Evolutionary conservation across 2,329 filamentous ascomycete species (phyloP).

Genomic region (Aureobasidium sp.): DNA sequence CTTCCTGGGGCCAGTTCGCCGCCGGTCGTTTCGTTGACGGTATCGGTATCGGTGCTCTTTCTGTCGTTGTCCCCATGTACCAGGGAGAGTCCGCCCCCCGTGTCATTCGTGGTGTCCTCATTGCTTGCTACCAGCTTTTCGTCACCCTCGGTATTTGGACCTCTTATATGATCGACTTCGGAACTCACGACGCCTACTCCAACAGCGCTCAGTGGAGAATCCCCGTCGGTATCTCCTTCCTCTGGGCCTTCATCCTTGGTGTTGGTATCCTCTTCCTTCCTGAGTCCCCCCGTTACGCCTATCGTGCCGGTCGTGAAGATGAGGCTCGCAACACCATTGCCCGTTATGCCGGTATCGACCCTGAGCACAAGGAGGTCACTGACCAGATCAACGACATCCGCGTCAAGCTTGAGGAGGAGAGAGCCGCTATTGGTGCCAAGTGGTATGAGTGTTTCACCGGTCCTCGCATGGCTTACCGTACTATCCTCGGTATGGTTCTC

Average conservation of each 20-base stretch:
- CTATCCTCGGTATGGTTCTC: slow-evolving; percentile 27
- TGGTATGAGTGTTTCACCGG: slow-evolving; percentile 27
- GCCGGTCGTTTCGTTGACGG: slow-evolving; percentile 38
- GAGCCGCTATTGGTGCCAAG: slow-evolving; percentile 21
- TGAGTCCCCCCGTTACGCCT: slow-evolving; percentile 28
- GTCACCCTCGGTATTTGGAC: slow-evolving; percentile 38
- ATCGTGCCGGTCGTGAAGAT: slow-evolving; percentile 26
- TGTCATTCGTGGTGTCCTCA: slow-evolving; percentile 57
- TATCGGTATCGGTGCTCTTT: slow-evolving; percentile 38
- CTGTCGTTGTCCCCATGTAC: slow-evolving; percentile 59
- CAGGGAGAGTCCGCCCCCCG: slow-evolving; percentile 58
- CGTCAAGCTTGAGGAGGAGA: slow-evolving; percentile 28
- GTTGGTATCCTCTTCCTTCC: slow-evolving; percentile 29
- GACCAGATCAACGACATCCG: slow-evolving; percentile 27
- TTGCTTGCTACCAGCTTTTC: slow-evolving; percentile 44
- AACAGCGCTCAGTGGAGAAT: slow-evolving; percentile 27
- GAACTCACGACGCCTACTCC: slow-evolving; percentile 21
- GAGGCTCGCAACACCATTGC: slow-evolving; percentile 27
- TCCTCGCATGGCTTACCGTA: slow-evolving; percentile 27
- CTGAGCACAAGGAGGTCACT: slow-evolving; percentile 23
- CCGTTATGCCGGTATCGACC: slow-evolving; percentile 23
- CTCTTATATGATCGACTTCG: slow-evolving; percentile 28
- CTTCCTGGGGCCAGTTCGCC: slow-evolving; percentile 42
- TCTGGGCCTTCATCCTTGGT: slow-evolving; percentile 29
- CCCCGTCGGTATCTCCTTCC: slow-evolving; percentile 28